Evolutionary conservation across 352 stramenopile genomes (phyloP), one percentile per base, ranked within the genome.

Genomic region (Phytophthora idaei): DNA sequence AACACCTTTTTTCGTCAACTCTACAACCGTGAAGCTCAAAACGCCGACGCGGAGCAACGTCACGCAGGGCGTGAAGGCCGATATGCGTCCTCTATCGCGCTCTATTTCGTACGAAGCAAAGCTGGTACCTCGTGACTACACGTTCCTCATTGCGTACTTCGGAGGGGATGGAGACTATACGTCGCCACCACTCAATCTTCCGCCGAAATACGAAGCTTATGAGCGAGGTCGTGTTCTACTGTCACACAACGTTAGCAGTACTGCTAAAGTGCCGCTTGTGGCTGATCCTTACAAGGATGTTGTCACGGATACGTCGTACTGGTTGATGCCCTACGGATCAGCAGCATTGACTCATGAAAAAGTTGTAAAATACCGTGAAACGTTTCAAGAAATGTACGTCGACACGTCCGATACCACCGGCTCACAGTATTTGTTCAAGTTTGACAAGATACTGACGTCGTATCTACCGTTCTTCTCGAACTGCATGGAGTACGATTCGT

Each of bases 401-500:
- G 72, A 95, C 48, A 73, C 74, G 5, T 80, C 71, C 0, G 81
- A 90, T 37, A 46, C 62, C 2, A 76, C 77, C 0, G 57, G 59
- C 1, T 60, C 73, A 8, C 78, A 92, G 61, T 90, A 85, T 37
- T 10, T 85, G 32, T 95, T 92, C 70, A 81, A 83, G 37, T 93
- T 95, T 51, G 73, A 93, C 15, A 92, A 89, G 39, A 49, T 95
- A 17, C 31, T 99, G 54, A 72, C 99, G 0, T 90, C 97, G 6
- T 99, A 99, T 67, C 51, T 99, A 31, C 97, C 97, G 7, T 99
- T 98, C 64, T 90, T 98, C 50, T 98, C 93, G 5, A 98, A 98
- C 54, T 99, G 97, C 74, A 87, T 90, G 74, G 89, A 97, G 51
- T 99, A 98, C 63, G 97, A 99, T 81, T 98, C 90, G 64, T 94